phyloP scores from a whole-genome alignment of 2,329 filamentous ascomycete species.

The Colletotrichum lini region DNA sequence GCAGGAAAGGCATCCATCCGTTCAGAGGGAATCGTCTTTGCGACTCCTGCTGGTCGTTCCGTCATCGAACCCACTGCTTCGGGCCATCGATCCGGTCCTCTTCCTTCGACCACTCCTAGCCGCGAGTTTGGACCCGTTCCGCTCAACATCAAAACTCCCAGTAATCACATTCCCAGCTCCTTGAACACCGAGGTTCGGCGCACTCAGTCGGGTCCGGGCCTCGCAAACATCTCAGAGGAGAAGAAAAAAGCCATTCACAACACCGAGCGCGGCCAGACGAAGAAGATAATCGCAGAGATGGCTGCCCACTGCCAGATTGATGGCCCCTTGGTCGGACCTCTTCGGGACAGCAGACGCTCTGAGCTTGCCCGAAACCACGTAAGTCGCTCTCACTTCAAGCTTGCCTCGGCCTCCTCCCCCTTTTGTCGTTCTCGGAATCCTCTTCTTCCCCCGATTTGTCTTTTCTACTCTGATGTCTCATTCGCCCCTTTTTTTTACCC shows the following conservation, averaged over 20 bases:
- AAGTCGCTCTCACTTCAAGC: constrained; percentile 18
- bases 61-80: constrained; percentile 9
- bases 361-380: constrained; percentile 41
- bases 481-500: background rate
- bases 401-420: background rate
- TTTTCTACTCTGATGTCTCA: background rate
- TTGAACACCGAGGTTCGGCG: constrained; percentile 5
- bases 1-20: constrained; percentile 18
- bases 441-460: background rate
- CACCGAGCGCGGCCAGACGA: constrained; percentile 1
- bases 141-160: constrained; percentile 12
- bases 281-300: constrained; percentile 24
- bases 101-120: background rate
- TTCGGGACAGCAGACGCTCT: constrained; percentile 41
- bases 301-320: constrained; percentile 42
- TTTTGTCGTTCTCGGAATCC: background rate
- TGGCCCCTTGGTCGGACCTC: constrained; percentile 40
- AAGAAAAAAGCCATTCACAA: background rate
- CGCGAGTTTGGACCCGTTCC: constrained; percentile 9
- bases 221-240: constrained; percentile 27
- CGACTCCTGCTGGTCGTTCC: constrained; percentile 25
- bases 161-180: constrained; percentile 1
- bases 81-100: constrained; percentile 28
- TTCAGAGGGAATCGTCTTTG: constrained; percentile 16
- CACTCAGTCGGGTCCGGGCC: constrained; percentile 4